Base-by-base conservation (phyloP, 1,284 basidiomycete genomes). In the Leccinum angustisporum region DNA sequence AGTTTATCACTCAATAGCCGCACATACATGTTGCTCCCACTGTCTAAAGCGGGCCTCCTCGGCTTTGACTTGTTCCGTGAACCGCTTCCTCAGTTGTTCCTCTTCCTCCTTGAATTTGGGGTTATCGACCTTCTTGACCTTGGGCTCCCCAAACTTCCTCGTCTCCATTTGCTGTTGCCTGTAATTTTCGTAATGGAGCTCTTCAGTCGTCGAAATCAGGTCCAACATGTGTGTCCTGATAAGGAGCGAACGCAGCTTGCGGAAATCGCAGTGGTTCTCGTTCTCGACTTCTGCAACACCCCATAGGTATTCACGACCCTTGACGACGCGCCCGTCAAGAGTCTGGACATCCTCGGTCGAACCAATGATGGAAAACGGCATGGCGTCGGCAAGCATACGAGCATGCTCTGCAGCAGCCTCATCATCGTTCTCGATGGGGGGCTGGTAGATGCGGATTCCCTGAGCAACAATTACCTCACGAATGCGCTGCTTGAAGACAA, bases 21-120 rank as follows among this genome's bases (percentile, higher is more conserved):
- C 54, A 83, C 90, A 67, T 76, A 95, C 92, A 80, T 98, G 96
- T 80, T 97, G 95, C 78, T 98, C 97, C 97, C 97, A 99, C 74
- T 98, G 95, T 75, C 97, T 88, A 86, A 99, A 99, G 64, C 97
- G 85, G 11, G 92, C 86, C 77, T 99, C 97, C 82, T 99, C 97
- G 63, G 95, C 83, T 84, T 99, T 99, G 85, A 99, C 97, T 81
- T 99, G 97, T 78, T 99, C 97, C 36, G 97, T 99, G 79, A 99
- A 99, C 65, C 95, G 87, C 84, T 97, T 98, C 72, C 97, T 84
- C 66, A 99, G 86, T 65, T 88, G 83, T 78, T 99, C 97, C 77
- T 99, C 97, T 79, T 99, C 97, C 78, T 99, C 97, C 83, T 97
- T 97, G 88, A 97, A 99, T 80, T 98, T 98, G 71, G 97, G 97